These are phyloP conservation scores for Russula brevipes DNA, from an alignment of 768 basidiomycete species.

Conservation along the genomic window DNA sequence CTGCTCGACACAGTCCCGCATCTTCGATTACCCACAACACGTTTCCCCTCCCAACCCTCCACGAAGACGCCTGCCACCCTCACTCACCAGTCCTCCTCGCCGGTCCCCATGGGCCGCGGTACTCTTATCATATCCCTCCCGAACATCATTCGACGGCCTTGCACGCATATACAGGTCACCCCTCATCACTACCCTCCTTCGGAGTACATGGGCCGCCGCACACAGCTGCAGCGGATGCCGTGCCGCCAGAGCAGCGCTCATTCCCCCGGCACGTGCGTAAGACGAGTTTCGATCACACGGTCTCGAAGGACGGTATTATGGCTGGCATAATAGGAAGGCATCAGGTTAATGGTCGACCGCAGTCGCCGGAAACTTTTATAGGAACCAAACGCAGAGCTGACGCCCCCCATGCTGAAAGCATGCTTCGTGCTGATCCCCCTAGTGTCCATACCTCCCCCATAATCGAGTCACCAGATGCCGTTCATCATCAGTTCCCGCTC, in stretches of 20 bases:
- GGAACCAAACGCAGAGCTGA: conserved; percentile 80
- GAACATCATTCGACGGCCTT: conserved; percentile 8
- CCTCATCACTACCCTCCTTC: conserved; percentile 69
- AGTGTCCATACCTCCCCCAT: conserved; percentile 23
- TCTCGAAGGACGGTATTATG: conserved; percentile 60
- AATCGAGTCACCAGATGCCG: conserved; percentile 17
- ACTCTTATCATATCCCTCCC: conserved; percentile 16
- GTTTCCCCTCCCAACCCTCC: conserved; percentile 21
- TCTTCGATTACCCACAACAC: conserved; percentile 27
- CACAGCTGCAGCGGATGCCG: conserved; percentile 30
- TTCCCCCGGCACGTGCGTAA: conserved; percentile 88
- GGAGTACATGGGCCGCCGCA: conserved; percentile 57
- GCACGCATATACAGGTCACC: conserved; percentile 33
- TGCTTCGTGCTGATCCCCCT: conserved; percentile 76
- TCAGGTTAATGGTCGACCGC: conserved; percentile 74
- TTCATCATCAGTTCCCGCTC: conserved; percentile 26
- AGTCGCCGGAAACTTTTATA: conserved; percentile 56
- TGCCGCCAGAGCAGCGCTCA: conserved; percentile 40
- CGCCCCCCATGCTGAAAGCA: conserved; percentile 71
- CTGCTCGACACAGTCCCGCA: conserved; percentile 31
- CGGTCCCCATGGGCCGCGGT: conserved; percentile 10
- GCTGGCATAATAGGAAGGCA: conserved; percentile 61
- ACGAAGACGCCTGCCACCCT: conserved; percentile 15
- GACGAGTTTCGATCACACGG: conserved; percentile 93
- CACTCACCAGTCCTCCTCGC: conserved; percentile 1